A percentile compares a stretch with the other conserved stretches of the same genome.
Evolutionary conservation across 495 filamentous ascomycete species (phyloP).

Genomic region (Massariosphaeria phaeospora): DNA sequence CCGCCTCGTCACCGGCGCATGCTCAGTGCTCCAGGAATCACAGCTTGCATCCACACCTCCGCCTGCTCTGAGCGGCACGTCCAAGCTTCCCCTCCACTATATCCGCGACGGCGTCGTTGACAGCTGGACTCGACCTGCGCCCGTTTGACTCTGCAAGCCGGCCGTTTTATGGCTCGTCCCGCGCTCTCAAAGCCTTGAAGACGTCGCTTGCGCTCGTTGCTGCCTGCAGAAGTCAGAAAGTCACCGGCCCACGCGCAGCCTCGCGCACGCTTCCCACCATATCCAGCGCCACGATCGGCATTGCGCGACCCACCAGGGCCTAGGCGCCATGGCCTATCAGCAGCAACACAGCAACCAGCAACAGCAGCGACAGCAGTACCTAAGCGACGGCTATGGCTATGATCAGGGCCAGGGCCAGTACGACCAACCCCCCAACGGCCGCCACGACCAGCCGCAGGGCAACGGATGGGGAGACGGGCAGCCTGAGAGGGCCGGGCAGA

Average conservation of each 20-base stretch:
- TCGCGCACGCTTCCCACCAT: neutral
- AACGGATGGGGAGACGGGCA: conserved; percentile 14
- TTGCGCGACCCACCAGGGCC: no score
- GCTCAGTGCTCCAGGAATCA: no score
- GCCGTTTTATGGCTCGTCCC: conserved; percentile 4
- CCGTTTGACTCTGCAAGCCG: neutral
- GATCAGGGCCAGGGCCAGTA: conserved; percentile 46
- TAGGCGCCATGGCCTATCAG: conserved; percentile 34
- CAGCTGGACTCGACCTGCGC: neutral
- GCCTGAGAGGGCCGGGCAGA: conserved; percentile 16
- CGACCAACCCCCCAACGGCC: conserved; percentile 46
- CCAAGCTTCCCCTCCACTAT: no score
- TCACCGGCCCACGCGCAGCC: neutral
- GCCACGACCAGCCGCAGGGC: conserved; percentile 48
- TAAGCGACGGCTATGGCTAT: conserved; percentile 32
- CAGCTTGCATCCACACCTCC: no score
- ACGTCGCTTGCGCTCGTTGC: conserved; percentile 3
- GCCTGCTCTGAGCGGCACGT: no score
- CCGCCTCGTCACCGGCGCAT: no score
- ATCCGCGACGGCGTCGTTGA: no score
- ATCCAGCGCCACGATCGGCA: neutral
- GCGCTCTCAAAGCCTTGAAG: neutral
- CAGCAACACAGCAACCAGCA: conserved; percentile 29
- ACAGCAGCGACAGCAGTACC: conserved; percentile 36
- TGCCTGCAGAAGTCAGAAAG: no score